These are phyloP conservation scores for Penicillium canariense DNA, from an alignment of 495 filamentous ascomycete genomes.

Conservation along the genomic window DNA sequence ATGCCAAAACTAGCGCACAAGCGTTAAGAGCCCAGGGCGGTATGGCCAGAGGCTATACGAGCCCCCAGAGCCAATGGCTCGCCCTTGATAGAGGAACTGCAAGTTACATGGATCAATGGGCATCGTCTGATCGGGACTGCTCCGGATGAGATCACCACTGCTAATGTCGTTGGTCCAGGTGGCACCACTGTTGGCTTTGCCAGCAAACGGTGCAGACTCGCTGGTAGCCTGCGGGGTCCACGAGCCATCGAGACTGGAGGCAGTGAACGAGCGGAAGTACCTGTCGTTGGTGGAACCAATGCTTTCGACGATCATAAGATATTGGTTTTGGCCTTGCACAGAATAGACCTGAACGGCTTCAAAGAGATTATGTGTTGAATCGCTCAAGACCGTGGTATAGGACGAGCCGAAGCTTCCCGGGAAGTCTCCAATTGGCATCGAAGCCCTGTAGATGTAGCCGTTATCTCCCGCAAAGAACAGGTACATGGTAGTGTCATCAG, in stretches of 20 bases:
- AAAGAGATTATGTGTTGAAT: constrained; percentile 48
- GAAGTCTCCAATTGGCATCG: constrained; percentile 50
- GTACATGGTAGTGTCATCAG: constrained; percentile 56
- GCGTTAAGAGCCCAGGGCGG: not conserved
- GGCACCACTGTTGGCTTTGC: constrained; percentile 59
- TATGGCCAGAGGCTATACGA: constrained; percentile 34
- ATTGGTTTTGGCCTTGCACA: constrained; percentile 47
- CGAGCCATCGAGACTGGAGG: constrained; percentile 47
- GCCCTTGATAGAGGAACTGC: constrained; percentile 58
- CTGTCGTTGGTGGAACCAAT: constrained; percentile 53
- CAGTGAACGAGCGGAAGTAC: constrained; percentile 64
- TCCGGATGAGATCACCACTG: constrained; percentile 57
- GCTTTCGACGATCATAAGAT: constrained; percentile 63
- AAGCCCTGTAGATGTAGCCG: constrained; percentile 59
- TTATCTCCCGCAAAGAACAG: constrained; percentile 65
- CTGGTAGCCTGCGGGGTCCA: constrained; percentile 54
- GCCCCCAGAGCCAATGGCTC: constrained; percentile 24
- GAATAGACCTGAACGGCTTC: constrained; percentile 65
- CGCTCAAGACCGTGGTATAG: not conserved
- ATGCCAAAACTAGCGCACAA: not conserved
- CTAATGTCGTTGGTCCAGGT: constrained; percentile 65
- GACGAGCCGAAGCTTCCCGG: constrained; percentile 2
- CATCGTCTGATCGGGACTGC: constrained; percentile 54
- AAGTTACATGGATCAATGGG: constrained; percentile 57
- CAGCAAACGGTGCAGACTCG: constrained; percentile 57